Percentiles rank a stretch among this genome's conserved stretches.
Evolutionary conservation across 2,329 filamentous ascomycete genomes (phyloP).

Genomic region (Shiraia sp.): DNA sequence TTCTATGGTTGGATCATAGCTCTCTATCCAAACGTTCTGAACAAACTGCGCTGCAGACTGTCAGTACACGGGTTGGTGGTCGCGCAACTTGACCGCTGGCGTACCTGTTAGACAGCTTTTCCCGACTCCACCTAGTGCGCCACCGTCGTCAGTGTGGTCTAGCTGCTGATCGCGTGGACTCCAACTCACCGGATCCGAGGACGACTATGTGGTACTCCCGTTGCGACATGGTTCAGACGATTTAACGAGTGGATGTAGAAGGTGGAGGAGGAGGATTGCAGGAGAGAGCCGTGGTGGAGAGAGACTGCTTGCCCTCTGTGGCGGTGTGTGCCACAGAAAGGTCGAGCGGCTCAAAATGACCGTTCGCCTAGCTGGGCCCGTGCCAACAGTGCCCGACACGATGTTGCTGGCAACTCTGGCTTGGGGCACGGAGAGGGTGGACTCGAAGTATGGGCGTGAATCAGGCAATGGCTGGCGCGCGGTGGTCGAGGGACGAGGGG

Average conservation of each 20-base stretch:
- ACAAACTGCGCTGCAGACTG: constrained; percentile 74
- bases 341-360: constrained; percentile 33
- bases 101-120: constrained; percentile 91
- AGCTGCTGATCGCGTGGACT: constrained; percentile 13
- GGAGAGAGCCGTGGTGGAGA: constrained; percentile 10
- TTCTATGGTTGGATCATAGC: constrained; percentile 66
- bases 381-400: constrained; percentile 20
- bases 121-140: constrained; percentile 74
- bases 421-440: constrained; percentile 21
- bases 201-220: constrained; percentile 51
- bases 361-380: constrained; percentile 27
- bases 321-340: constrained; percentile 35
- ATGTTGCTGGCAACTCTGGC: constrained; percentile 18
- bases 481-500: constrained; percentile 19
- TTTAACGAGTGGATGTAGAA: not conserved
- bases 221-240: constrained; percentile 41
- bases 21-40: constrained; percentile 91
- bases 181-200: constrained; percentile 45
- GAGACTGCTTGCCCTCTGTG: constrained; percentile 26
- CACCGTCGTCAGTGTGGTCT: constrained; percentile 28
- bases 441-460: constrained; percentile 20
- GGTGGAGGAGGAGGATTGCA: constrained; percentile 1
- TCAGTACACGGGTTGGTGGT: constrained; percentile 16
- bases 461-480: constrained; percentile 22
- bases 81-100: constrained; percentile 3